Evolutionary conservation across 495 filamentous ascomycete genomes (phyloP).

Genomic region (Penicillium coffeae): DNA sequence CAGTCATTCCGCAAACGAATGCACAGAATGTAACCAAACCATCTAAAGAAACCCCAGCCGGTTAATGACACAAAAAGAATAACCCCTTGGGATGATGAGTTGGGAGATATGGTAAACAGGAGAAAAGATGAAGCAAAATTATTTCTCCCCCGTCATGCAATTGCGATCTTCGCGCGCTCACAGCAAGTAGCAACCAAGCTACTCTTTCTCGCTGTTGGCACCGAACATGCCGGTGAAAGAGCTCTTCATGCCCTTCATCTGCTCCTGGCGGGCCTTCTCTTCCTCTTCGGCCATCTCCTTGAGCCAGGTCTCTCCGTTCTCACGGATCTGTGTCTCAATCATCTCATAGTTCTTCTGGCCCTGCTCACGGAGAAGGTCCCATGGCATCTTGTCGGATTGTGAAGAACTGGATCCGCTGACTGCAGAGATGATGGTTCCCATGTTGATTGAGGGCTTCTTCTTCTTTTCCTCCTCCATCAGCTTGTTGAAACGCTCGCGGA

Average conservation of each 20-base stretch:
- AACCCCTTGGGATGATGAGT: conserved; percentile 15
- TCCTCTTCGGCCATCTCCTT: conserved; percentile 82
- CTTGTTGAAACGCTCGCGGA: conserved; percentile 74
- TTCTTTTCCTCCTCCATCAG: conserved; percentile 66
- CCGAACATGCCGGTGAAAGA: conserved; percentile 58
- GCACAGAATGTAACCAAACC: conserved; percentile 23
- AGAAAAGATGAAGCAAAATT: neutral
- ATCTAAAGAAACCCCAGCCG: conserved; percentile 29
- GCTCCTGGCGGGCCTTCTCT: conserved; percentile 82
- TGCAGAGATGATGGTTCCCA: conserved; percentile 60
- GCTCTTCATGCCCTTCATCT: conserved; percentile 81
- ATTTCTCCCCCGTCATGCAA: neutral
- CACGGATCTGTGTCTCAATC: conserved; percentile 81
- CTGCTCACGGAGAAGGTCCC: conserved; percentile 85
- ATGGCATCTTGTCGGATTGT: conserved; percentile 77
- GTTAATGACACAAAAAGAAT: conserved; percentile 16
- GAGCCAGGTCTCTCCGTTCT: conserved; percentile 91
- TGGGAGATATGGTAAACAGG: conserved; percentile 5
- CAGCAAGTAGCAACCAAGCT: conserved; percentile 7
- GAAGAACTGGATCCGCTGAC: conserved; percentile 43
- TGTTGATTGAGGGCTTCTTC: conserved; percentile 53
- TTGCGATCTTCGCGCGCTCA: neutral
- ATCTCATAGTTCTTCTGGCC: conserved; percentile 85
- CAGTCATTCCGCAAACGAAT: conserved; percentile 29
- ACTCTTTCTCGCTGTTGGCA: conserved; percentile 30